Evolutionary conservation across 2,329 filamentous ascomycete genomes (phyloP).

Genomic region (Thielaviopsis punctulata): DNA sequence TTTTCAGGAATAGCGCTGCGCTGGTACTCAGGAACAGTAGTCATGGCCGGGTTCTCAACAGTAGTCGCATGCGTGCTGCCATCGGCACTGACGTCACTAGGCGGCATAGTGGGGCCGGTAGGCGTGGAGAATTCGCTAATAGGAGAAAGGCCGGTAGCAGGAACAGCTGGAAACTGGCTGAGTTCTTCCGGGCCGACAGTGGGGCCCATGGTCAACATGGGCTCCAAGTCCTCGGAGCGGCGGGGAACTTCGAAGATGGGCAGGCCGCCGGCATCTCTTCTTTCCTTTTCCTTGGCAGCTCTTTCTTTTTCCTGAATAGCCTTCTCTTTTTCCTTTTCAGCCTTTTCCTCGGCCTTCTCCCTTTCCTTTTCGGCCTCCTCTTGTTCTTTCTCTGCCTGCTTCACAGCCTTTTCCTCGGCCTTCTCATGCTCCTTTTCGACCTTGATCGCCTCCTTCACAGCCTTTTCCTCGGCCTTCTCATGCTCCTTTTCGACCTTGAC

Average conservation of each 20-base stretch:
- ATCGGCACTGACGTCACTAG: not conserved
- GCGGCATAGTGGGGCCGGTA: not conserved
- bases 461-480: conserved; percentile 13
- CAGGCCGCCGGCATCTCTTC: not conserved
- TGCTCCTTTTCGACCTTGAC: not conserved
- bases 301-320: not conserved
- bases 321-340: too few relatives aligned
- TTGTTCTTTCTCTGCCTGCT: conserved; percentile 17
- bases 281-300: not conserved
- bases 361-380: conserved; percentile 14
- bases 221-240: not conserved
- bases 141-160: not conserved
- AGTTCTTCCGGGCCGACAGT: conserved; percentile 4
- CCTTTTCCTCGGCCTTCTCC: too few relatives aligned
- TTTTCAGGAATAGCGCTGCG: not conserved
- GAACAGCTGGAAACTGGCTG: not conserved
- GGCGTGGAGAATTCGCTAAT: conserved; percentile 4
- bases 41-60: not conserved
- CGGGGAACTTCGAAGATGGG: not conserved
- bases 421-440: not conserved
- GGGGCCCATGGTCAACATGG: not conserved
- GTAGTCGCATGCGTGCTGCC: conserved; percentile 2
- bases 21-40: not conserved
- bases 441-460: not conserved
- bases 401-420: conserved; percentile 13